These are phyloP conservation scores for Phytophthora fragariaefolia DNA, from an alignment of 352 stramenopile genomes.

Conservation along the genomic window DNA sequence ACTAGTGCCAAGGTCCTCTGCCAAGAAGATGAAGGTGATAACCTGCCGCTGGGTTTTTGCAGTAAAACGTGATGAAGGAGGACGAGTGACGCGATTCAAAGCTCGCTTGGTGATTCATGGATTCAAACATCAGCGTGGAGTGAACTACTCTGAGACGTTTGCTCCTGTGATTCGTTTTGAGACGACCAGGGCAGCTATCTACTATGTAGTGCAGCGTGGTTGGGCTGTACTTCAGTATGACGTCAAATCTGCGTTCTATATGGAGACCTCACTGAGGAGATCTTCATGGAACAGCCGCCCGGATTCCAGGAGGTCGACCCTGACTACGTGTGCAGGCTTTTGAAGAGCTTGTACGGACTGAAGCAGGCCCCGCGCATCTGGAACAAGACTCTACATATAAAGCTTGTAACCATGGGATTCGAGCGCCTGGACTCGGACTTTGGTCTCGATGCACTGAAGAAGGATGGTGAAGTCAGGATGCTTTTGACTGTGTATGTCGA, in stretches of 20 bases:
- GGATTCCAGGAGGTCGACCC: not conserved
- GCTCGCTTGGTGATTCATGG: not conserved
- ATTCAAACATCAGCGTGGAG: conserved; percentile 18
- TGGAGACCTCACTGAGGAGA: not conserved
- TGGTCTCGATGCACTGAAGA: not conserved
- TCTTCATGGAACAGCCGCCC: not conserved
- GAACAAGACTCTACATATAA: conserved; percentile 5
- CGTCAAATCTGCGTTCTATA: no score
- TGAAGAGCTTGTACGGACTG: not conserved
- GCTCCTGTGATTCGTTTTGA: no score
- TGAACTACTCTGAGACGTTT: no score
- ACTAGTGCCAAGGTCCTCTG: no score
- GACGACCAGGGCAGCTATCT: no score
- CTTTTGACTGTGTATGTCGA: not conserved
- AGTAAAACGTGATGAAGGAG: conserved; percentile 9
- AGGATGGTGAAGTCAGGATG: not conserved
- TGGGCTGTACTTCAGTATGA: no score
- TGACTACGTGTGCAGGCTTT: not conserved
- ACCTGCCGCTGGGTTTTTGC: no score
- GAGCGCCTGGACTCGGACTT: not conserved
- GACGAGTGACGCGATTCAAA: conserved; percentile 13
- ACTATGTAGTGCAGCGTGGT: no score
- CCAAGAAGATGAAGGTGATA: no score
- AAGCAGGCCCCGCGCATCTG: conserved; percentile 8
- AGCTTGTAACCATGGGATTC: not conserved